These are phyloP conservation scores for Phylloporus sp. DNA, from an alignment of 768 basidiomycete genomes.

Conservation along the genomic window DNA sequence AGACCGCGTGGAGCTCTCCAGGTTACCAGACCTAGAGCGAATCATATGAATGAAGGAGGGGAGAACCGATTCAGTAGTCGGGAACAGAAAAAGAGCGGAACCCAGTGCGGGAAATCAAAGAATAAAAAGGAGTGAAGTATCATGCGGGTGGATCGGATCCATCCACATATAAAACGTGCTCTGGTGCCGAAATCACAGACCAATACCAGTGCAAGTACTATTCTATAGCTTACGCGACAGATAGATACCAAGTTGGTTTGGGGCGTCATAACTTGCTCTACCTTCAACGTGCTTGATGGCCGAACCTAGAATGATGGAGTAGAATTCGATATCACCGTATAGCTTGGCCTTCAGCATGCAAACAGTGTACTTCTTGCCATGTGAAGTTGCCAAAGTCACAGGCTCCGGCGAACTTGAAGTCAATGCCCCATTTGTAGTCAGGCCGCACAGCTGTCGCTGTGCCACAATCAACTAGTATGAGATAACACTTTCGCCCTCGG, in stretches of 20 bases:
- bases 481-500: background rate
- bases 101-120: background rate
- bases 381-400: background rate
- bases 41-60: background rate
- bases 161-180: slow-evolving; percentile 8
- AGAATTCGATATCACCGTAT: background rate
- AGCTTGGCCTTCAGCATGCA: background rate
- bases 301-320: background rate
- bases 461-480: background rate
- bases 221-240: slow-evolving; percentile 1
- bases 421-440: background rate
- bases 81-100: background rate
- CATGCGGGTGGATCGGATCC: slow-evolving; percentile 4
- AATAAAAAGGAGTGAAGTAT: background rate
- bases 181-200: background rate
- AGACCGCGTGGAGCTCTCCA: background rate
- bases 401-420: background rate
- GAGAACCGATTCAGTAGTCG: background rate
- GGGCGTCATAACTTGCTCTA: background rate
- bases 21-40: background rate
- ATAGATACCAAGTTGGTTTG: background rate
- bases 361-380: slow-evolving; percentile 8
- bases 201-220: slow-evolving; percentile 7
- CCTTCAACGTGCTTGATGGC: background rate
- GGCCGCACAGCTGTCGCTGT: background rate